phyloP scores from a whole-genome alignment of 805 yeast genomes.

The Yueomyces sp. region DNA sequence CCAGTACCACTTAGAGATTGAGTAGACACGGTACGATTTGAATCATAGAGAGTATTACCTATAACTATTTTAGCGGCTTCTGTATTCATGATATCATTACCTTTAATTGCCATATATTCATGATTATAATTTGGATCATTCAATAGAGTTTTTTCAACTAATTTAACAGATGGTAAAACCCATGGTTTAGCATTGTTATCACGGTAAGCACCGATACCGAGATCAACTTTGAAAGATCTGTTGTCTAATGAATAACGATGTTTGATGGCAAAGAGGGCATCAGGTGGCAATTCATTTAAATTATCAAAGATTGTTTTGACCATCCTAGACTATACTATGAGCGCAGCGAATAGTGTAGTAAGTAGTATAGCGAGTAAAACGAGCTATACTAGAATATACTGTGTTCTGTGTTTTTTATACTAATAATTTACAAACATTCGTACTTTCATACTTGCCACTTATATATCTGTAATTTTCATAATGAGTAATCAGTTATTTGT shows the following conservation, averaged over 20 bases:
- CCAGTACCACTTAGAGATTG: conserved; percentile 96
- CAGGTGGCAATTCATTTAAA: conserved; percentile 62
- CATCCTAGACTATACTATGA: conserved; percentile 2
- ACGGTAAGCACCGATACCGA: conserved; percentile 92
- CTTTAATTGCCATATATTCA: conserved; percentile 79
- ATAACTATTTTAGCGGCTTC: conserved; percentile 65
- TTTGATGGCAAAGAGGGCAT: conserved; percentile 74
- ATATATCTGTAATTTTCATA: too few relatives aligned
- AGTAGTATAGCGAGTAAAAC: too few relatives aligned
- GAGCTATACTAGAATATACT: too few relatives aligned
- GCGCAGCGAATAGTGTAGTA: too few relatives aligned
- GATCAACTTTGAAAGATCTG: conserved; percentile 59
- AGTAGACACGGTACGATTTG: conserved; percentile 60
- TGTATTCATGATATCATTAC: conserved; percentile 50
- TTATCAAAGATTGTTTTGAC: conserved; percentile 25
- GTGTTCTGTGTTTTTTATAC: too few relatives aligned
- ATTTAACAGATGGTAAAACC: conserved; percentile 62
- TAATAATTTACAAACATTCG: too few relatives aligned
- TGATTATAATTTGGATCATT: conserved; percentile 56
- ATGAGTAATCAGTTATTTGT: too few relatives aligned
- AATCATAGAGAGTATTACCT: conserved; percentile 46
- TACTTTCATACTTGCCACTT: too few relatives aligned
- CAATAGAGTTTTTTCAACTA: conserved; percentile 55
- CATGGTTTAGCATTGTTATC: conserved; percentile 81
- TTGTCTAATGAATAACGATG: conserved; percentile 48